These are phyloP conservation scores for Ascosphaera aggregata DNA, from an alignment of 2,329 filamentous ascomycete species.

Conservation along the genomic window DNA sequence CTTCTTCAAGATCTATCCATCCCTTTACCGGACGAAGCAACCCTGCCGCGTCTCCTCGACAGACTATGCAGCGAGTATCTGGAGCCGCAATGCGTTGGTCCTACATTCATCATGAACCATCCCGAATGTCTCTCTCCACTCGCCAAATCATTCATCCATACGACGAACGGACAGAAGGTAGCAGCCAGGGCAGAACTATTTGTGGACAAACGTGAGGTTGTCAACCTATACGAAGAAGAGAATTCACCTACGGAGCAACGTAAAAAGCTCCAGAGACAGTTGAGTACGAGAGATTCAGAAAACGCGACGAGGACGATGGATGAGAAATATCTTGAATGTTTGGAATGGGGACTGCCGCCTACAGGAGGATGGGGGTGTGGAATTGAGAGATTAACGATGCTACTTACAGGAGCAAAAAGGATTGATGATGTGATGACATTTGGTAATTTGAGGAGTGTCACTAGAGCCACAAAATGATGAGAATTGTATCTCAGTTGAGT, in stretches of 20 bases:
- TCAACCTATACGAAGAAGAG: constrained; percentile 97
- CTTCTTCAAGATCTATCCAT: constrained; percentile 30
- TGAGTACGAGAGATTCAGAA: constrained; percentile 23
- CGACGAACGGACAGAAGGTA: constrained; percentile 42
- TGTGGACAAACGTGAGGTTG: constrained; percentile 54
- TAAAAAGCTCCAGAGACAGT: constrained; percentile 49
- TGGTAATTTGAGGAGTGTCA: constrained; percentile 45
- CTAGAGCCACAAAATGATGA: constrained; percentile 6
- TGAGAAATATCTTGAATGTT: constrained; percentile 59
- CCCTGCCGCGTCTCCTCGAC: constrained; percentile 53
- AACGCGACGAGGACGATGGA: constrained; percentile 32
- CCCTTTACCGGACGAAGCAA: constrained; percentile 27
- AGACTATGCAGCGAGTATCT: constrained; percentile 52
- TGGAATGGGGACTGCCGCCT: constrained; percentile 81
- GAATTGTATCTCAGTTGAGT: too few relatives aligned
- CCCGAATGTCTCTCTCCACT: constrained; percentile 80
- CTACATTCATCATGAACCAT: constrained; percentile 74
- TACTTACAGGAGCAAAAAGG: constrained; percentile 53
- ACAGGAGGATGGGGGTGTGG: constrained; percentile 96
- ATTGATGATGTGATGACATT: constrained; percentile 80
- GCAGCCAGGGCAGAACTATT: constrained; percentile 73
- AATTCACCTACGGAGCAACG: constrained; percentile 77
- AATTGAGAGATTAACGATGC: constrained; percentile 75
- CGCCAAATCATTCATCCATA: constrained; percentile 62
- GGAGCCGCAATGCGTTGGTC: constrained; percentile 48